Base-by-base conservation (phyloP, 83 land plant genomes). In the Diphasiastrum complanatum region DNA sequence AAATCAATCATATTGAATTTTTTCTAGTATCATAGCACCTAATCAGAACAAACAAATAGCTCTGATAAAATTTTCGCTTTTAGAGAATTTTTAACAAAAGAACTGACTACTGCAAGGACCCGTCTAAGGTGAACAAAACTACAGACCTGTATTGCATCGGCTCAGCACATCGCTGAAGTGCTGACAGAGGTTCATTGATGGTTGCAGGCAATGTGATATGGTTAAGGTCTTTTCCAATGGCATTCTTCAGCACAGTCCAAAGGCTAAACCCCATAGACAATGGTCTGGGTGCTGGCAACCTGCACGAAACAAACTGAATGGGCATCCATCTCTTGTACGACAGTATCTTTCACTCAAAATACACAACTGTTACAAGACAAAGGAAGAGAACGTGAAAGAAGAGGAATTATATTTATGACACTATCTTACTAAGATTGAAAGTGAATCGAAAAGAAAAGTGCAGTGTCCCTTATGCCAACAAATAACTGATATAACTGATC, bases 221-320 rank as follows among this genome's bases (percentile, higher is more conserved):
- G 32, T 65, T 75, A 2, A 75, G 64, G 60, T 75, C 79, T 45
- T 74, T 71, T 29, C 79, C 79, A 51, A 75, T 74, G 1, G 75
- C 79, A 56, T 75, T 75, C 70, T 75, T 75, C 63, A 75, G 31
- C 18, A 75, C 70, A 34, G 78, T 75, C 79, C 79, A 75, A 14
- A 75, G 38, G 37, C 70, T 71, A 33, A 75, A 75, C 6, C 79
- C 79, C 45, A 73, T 66, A 11, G 77, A 71, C 34, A 75, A 54
- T 36, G 79, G 79, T 51, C 75, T 75, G 27, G 79, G 79, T 4
- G 79, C 75, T n/a, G 79, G 79, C 49, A 75, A 60, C 58, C 79
- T 75, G 62, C 11, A 46, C 29, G 33, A 53, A 36, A 36, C 33
- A 53, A 6, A 26, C 18, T 24, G 31, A 53, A 14, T n/a, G 18